These are phyloP conservation scores for Nitzschia sp. DNA, from an alignment of 108 stramenopile genomes.

Conservation along the genomic window DNA sequence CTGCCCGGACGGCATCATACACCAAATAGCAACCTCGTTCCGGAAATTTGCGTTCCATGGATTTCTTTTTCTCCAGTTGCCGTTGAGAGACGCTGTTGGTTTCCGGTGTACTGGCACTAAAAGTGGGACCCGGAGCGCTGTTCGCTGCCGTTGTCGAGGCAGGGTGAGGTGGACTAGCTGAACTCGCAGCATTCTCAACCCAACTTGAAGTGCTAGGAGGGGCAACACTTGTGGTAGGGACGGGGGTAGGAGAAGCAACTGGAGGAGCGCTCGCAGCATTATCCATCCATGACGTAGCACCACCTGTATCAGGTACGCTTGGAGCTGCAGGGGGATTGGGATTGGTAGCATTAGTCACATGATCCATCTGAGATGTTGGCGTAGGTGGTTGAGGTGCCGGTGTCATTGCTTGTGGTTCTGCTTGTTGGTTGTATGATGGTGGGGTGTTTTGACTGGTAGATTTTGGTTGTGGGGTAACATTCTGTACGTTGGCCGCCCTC, in stretches of 20 bases:
- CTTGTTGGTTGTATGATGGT: neutral
- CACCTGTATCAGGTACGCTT: too few species aligned
- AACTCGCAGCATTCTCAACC: too few species aligned
- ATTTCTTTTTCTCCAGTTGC: slow-evolving; percentile 7
- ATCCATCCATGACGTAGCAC: too few species aligned
- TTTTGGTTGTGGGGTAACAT: neutral
- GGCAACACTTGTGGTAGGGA: too few species aligned
- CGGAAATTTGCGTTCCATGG: neutral
- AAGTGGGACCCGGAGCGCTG: neutral
- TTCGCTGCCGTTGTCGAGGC: too few species aligned
- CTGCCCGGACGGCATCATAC: slow-evolving; percentile 21
- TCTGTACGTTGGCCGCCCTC: neutral
- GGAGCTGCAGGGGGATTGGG: too few species aligned
- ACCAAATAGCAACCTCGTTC: slow-evolving; percentile 40
- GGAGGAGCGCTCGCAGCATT: too few species aligned
- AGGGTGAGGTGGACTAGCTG: too few species aligned
- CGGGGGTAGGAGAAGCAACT: too few species aligned
- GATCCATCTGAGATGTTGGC: neutral
- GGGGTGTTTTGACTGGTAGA: neutral
- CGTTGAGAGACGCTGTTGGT: neutral
- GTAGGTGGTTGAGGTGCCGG: neutral
- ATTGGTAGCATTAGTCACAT: too few species aligned
- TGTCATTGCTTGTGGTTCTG: neutral
- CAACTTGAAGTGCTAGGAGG: too few species aligned
- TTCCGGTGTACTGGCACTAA: neutral